A percentile compares a stretch with the other conserved stretches of the same genome.
Conservation (phyloP, 768 basidiomycete genomes). For the Tricholoma sp. region DNA sequence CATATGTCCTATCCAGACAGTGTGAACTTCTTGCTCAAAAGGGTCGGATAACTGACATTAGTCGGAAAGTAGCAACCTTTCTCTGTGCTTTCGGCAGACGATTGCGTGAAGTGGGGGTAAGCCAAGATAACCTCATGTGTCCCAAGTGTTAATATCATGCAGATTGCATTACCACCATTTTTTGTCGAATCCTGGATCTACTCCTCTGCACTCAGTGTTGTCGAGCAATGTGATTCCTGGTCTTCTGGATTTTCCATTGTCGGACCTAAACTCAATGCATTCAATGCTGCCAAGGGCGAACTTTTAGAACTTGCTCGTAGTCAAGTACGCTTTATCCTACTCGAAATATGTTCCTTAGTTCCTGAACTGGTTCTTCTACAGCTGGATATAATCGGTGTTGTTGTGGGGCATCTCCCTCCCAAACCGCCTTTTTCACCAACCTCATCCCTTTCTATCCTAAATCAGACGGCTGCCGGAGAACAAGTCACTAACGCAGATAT, state of each 20-base stretch:
- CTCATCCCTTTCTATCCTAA: slow-evolving; percentile 18
- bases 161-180: slow-evolving; percentile 46
- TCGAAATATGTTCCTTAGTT: background rate
- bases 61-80: slow-evolving; percentile 67
- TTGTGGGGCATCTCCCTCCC: slow-evolving; percentile 63
- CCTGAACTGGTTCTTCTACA: slow-evolving; percentile 25
- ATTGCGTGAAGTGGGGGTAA: slow-evolving; percentile 71
- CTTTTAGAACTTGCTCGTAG: slow-evolving; percentile 81
- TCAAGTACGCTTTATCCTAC: slow-evolving; percentile 49
- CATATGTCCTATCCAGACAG: slow-evolving; percentile 86
- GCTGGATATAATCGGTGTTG: slow-evolving; percentile 84
- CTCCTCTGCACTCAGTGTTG: slow-evolving; percentile 79
- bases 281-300: slow-evolving; percentile 82
- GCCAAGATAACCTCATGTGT: slow-evolving; percentile 26
- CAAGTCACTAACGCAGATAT: slow-evolving; percentile 60
- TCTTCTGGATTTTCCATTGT: slow-evolving; percentile 44
- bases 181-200: slow-evolving; percentile 95
- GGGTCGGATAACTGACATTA: slow-evolving; percentile 64
- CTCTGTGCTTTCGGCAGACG: slow-evolving; percentile 71
- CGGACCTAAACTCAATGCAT: slow-evolving; percentile 39
- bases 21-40: slow-evolving; percentile 69
- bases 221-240: slow-evolving; percentile 79
- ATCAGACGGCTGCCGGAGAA: slow-evolving; percentile 19
- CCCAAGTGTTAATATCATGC: slow-evolving; percentile 1
- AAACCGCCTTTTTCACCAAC: slow-evolving; percentile 68